Base-by-base conservation (phyloP, 495 filamentous ascomycete species). In the Trichoderma reesei region DNA sequence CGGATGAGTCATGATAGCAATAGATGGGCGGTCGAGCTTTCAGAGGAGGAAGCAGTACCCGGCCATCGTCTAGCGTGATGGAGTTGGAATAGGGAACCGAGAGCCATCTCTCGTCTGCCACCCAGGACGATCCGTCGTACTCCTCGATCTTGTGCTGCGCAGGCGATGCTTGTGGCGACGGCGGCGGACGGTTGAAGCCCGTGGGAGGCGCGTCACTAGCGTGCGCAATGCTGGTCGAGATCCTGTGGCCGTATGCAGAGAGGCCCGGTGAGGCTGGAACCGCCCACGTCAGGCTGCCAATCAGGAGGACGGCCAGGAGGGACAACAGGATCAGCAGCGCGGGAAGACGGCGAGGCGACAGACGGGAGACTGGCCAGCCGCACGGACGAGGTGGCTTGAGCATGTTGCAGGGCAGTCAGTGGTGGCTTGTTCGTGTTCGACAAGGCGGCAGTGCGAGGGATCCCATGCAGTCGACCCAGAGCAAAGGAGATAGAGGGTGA, bases 1-100 rank as follows among this genome's bases (percentile, higher is more conserved):
- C 71, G 7, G 81, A 85, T 26, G 83, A 75, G 67, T 96, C 90
- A 71, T 96, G 96, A 73, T 90, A 98, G 61, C 92, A 96, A 74
- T 96, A 98, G 54, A 98, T 85, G n/a, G 86, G 83, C 18, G 88
- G 85, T 38, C 93, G 83, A 42, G 84, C 76, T 31, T 67, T 72
- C n/a, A 92, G 73, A 4, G 91, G 88, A 64, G 94, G 94, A 3
- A 98, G 86, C 64, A 96, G 85, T n/a, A 89, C 86, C 56, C 92
- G 82, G 66, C 86, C 85, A 74, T 96, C 92, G 68, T 96, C 92
- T 41, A 91, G 80, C 0, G 92, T 95, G 59, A 94, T 82, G 36
- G 86, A 82, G 37, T 85, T 91, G 44, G 92, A 96, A 74, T 96
- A 98, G 14, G 92, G 92, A 66, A 88, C 87, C 11, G 72, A 72